Conservation (phyloP, 225 moss, liverwort and hornwort genomes). For the Pseudoscleropodium purum region DNA sequence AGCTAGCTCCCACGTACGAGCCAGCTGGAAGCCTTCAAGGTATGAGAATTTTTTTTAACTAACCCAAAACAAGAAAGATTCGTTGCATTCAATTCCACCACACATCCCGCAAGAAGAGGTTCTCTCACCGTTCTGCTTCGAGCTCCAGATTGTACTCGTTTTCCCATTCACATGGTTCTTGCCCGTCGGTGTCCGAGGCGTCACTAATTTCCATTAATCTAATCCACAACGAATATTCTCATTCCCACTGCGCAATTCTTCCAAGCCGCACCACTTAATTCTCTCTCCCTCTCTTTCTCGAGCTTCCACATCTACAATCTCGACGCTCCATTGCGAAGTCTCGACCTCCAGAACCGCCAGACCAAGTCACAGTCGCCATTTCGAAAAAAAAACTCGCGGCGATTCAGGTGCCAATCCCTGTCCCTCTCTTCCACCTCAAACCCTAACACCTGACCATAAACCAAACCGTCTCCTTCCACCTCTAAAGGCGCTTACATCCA, state of each 20-base stretch:
- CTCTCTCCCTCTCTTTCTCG: neutral
- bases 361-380: neutral
- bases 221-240: constrained; percentile 1
- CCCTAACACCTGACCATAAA: neutral
- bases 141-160: neutral
- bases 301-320: neutral
- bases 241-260: neutral
- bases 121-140: neutral
- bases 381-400: neutral
- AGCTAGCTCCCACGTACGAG: neutral
- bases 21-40: neutral
- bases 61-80: neutral
- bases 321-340: neutral
- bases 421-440: neutral
- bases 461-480: neutral
- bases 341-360: neutral
- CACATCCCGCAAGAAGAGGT: neutral
- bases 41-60: neutral
- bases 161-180: constrained; percentile 1
- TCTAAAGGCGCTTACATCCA: neutral
- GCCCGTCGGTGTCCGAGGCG: constrained; percentile 2
- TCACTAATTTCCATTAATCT: constrained; percentile 25
- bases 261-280: neutral
- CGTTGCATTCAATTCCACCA: neutral
- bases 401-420: neutral